Base-by-base conservation (phyloP, 2,329 filamentous ascomycete species). In the Whalleya microplaca region DNA sequence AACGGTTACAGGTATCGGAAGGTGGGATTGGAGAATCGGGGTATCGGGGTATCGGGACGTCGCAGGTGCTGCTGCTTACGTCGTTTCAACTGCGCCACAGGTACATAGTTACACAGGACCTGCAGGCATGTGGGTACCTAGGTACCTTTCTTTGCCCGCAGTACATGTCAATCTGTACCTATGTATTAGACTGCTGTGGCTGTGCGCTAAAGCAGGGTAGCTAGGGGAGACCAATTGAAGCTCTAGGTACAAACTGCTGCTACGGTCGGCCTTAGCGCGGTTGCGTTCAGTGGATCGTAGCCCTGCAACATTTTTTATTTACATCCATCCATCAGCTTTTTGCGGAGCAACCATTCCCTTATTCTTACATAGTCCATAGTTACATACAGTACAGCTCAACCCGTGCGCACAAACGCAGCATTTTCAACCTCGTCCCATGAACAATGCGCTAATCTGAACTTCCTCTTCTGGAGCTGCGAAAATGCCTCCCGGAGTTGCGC, bases 401-500 rank as follows among this genome's bases (percentile, higher is more conserved):
- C 19, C 20, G 42, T 18, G n/a, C 44, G 32, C 44, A 45, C 42
- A 14, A 16, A 37, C 23, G n/a, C 47, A 20, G 9, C 53, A 41
- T 49, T 12, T 46, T 55, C 21, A 21, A 48, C 45, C 19, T 41
- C 41, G 16, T 32, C 16, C 20, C 23, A 44, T 21, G 41, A 18
- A 63, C 48, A 18, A 63, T 62, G 59, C 47, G 44, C 45, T 62
- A 37, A 56, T 59, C 48, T 53, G 32, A 51, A 62, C 55, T 69
- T 64, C 71, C 64, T 64, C 69, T 71, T 61, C 72, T 80, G 79
- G 77, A 71, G 69, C 74, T 72, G 73, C 73, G 67, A 77, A 71
- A 48, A 85, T 85, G 81, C 77, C 81, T 67, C 72, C 72, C 69
- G 73, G 75, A 69, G 78, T 75, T 71, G 81, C 78, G 76, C 85